Base-by-base conservation (phyloP, 164 flowering plant genomes). In the Vitis rupestris region DNA sequence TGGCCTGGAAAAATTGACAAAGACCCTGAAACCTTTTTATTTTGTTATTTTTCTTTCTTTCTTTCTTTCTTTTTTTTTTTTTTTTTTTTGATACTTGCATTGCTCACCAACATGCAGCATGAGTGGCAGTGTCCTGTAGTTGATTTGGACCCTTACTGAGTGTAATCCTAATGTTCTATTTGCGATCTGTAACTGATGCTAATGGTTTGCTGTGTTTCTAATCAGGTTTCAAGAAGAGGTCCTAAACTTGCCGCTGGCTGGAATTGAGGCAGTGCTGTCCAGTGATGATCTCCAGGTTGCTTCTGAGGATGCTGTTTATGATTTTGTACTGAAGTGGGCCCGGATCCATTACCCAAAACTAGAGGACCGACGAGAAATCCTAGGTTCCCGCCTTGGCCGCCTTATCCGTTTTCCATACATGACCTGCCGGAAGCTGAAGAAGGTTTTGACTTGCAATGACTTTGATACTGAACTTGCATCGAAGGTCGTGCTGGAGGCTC, bases 401-500 rank as follows among this genome's bases (percentile, higher is more conserved):
- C 67, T 75, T 10, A 82, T 84, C 54, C 85, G 85, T 59, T 84
- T 84, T 50, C 87, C 87, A 15, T 76, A 67, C 72, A 82, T 84
- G 85, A 80, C 79, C 8, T 80, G 85, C 65, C 75, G 82, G 47
- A 84, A 75, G 70, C 77, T 85, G 64, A 85, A 69, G 79, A 79
- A 80, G 70, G 79, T 86, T 19, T 67, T 81, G 47, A 63, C 71
- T 15, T 81, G 86, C 71, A 74, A 64, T 54, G 91, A 85, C 65
- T 82, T 85, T 61, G 82, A 84, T 23, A 74, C 71, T 14, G 79
- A 80, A 12, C 19, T 81, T 47, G 74, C 82, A 31, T 80, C 84
- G 8, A 82, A 82, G 69, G 70, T 79, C 15, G 86, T 86, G 17
- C 83, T 86, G 7, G 87, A 80, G 27, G 86, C 90, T 51, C 83